Percentiles rank a stretch among this genome's conserved stretches.
Conservation (phyloP, 495 filamentous ascomycete species). For the Aspergillus ostianus region DNA sequence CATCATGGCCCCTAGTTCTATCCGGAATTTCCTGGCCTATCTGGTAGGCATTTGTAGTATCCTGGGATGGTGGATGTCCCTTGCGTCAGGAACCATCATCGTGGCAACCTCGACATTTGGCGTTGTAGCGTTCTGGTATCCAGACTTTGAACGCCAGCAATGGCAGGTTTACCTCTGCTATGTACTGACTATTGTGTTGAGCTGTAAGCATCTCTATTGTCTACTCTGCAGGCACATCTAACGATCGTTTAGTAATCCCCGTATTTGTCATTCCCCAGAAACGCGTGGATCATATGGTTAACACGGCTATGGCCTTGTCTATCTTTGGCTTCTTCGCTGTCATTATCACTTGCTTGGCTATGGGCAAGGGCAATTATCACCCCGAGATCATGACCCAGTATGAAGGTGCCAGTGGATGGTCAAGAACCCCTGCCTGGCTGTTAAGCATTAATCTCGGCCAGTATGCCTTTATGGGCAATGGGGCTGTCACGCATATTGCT, state of each 20-base stretch:
- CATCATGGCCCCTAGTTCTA: constrained; percentile 25
- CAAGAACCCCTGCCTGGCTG: constrained; percentile 21
- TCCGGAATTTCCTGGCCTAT: constrained; percentile 29
- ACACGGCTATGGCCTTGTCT: constrained; percentile 20
- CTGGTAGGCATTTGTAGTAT: constrained; percentile 28
- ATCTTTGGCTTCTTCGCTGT: constrained; percentile 18
- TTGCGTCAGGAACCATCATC: constrained; percentile 20
- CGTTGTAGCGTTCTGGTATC: constrained; percentile 22
- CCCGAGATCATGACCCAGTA: constrained; percentile 19
- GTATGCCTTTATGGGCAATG: constrained; percentile 18
- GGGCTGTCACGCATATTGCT: constrained; percentile 27
- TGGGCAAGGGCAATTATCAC: constrained; percentile 18
- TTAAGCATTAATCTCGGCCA: constrained; percentile 25
- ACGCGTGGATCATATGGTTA: constrained; percentile 18
- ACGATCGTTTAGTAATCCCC: constrained; percentile 18
- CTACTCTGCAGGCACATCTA: background rate
- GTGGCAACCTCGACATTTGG: constrained; percentile 22
- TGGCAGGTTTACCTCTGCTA: constrained; percentile 32
- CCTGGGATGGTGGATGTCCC: constrained; percentile 28
- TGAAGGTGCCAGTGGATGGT: constrained; percentile 25
- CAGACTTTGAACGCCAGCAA: constrained; percentile 18
- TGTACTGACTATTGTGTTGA: constrained; percentile 16
- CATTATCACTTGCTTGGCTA: constrained; percentile 15
- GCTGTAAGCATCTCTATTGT: constrained; percentile 3
- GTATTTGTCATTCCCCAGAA: constrained; percentile 16